A percentile compares a stretch with the other conserved stretches of the same genome.
phyloP scores from a whole-genome alignment of 1,284 basidiomycete species.

The Boletus holoroseus region DNA sequence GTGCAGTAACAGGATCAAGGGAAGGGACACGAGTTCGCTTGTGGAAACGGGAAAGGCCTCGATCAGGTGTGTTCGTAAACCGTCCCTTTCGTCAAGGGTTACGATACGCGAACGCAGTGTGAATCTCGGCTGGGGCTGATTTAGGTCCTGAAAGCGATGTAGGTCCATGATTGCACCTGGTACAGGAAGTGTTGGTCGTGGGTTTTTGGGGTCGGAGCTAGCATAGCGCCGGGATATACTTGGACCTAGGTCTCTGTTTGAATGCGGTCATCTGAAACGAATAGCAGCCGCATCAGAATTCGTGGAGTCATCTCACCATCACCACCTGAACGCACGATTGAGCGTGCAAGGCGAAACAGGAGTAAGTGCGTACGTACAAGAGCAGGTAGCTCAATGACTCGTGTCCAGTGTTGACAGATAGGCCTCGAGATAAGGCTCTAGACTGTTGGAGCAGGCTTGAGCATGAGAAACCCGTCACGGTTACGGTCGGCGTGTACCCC shows the following conservation, averaged over 20 bases:
- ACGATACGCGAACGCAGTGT: slow-evolving; percentile 19
- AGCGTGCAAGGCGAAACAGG: background rate
- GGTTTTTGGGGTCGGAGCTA: background rate
- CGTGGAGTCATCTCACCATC: background rate
- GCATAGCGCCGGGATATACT: background rate
- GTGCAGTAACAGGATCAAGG: slow-evolving; percentile 55
- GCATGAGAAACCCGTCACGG: slow-evolving; percentile 4
- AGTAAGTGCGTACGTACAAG: slow-evolving; percentile 15
- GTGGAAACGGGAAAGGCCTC: slow-evolving; percentile 37
- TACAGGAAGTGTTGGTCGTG: background rate
- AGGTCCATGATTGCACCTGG: slow-evolving; percentile 15
- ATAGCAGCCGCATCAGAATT: background rate
- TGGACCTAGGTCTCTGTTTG: background rate
- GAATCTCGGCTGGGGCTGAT: slow-evolving; percentile 9
- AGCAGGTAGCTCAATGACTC: background rate
- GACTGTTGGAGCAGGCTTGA: slow-evolving; percentile 1
- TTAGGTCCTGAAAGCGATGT: slow-evolving; percentile 3
- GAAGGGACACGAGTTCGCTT: slow-evolving; percentile 29
- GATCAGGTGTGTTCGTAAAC: slow-evolving; percentile 49
- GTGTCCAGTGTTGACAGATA: background rate
- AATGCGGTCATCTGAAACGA: slow-evolving; percentile 11
- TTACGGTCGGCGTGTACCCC: background rate
- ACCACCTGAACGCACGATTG: background rate
- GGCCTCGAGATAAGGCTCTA: slow-evolving; percentile 8
- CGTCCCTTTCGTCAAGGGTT: slow-evolving; percentile 30